Conservation (phyloP, 2,329 filamentous ascomycete genomes). For the Ambrosiella xylebori region DNA sequence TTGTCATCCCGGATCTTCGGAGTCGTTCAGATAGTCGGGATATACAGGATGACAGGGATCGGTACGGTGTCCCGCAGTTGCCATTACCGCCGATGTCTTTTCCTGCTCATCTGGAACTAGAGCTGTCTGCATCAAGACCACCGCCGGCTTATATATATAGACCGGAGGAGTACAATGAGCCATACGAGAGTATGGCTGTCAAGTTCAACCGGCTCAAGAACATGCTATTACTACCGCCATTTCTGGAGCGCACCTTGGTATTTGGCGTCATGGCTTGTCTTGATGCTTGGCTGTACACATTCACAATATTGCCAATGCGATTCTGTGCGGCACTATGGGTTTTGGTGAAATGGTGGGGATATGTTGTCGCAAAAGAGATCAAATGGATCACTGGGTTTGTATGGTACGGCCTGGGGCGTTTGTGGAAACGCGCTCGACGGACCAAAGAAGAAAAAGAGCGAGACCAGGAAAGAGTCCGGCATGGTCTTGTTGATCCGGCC, state of each 20-base stretch:
- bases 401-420: conserved; percentile 58
- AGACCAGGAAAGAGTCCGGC: background rate
- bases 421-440: conserved; percentile 41
- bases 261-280: conserved; percentile 86
- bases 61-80: conserved; percentile 25
- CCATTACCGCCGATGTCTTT: conserved; percentile 50
- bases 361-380: conserved; percentile 53
- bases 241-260: conserved; percentile 66
- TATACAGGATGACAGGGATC: too few species aligned
- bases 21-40: conserved; percentile 14
- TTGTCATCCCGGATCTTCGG: conserved; percentile 9
- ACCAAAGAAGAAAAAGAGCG: background rate
- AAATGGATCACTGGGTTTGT: conserved; percentile 60
- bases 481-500: background rate
- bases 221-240: conserved; percentile 64
- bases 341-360: conserved; percentile 60
- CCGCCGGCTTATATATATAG: conserved; percentile 50
- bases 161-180: conserved; percentile 38
- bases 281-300: conserved; percentile 91
- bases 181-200: conserved; percentile 81
- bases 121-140: conserved; percentile 43
- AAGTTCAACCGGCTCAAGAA: conserved; percentile 88
- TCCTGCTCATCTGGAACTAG: conserved; percentile 46
- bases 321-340: conserved; percentile 69
- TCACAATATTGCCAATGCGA: conserved; percentile 82